Percentiles rank a stretch among this genome's conserved stretches.
These are phyloP conservation scores for Exophiala alcalophila DNA, from an alignment of 2,329 filamentous ascomycete species.

Conservation along the genomic window DNA sequence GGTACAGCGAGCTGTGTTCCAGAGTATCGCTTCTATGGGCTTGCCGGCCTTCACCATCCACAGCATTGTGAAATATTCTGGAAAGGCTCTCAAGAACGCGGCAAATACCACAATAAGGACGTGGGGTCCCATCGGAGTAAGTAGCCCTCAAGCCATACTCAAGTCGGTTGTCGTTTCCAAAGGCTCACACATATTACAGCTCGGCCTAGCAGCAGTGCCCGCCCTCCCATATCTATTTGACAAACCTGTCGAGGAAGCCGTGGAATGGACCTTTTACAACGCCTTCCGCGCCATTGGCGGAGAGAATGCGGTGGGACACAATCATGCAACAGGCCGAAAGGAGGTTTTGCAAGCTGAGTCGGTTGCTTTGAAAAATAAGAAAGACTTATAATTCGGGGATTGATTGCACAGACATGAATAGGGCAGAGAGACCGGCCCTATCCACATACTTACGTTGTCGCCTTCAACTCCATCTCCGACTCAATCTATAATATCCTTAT, in stretches of 20 bases:
- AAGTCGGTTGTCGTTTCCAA: background rate
- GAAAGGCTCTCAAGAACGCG: constrained; percentile 74
- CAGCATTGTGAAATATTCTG: constrained; percentile 85
- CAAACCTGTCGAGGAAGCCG: constrained; percentile 84
- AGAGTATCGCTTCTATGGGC: constrained; percentile 88
- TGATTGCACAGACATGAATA: no score
- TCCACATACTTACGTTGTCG: no score
- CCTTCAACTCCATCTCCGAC: no score
- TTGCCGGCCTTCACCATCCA: constrained; percentile 92
- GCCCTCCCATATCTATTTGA: constrained; percentile 46
- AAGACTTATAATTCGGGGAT: constrained; percentile 28
- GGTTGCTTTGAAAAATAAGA: constrained; percentile 20
- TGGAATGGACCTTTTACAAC: constrained; percentile 86
- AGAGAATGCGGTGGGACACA: constrained; percentile 49
- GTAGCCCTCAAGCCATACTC: constrained; percentile 43
- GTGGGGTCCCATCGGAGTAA: constrained; percentile 86
- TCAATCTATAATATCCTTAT: no score
- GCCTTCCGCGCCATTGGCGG: constrained; percentile 73
- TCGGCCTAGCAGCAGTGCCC: constrained; percentile 53
- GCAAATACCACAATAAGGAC: constrained; percentile 75
- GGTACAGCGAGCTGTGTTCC: constrained; percentile 86
- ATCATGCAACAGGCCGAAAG: constrained; percentile 27
- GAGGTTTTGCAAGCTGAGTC: constrained; percentile 22
- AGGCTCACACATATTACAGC: constrained; percentile 40
- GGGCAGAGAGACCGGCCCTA: no score